phyloP scores from a whole-genome alignment of 2,329 filamentous ascomycete genomes.

The Epichloe sibirici region DNA sequence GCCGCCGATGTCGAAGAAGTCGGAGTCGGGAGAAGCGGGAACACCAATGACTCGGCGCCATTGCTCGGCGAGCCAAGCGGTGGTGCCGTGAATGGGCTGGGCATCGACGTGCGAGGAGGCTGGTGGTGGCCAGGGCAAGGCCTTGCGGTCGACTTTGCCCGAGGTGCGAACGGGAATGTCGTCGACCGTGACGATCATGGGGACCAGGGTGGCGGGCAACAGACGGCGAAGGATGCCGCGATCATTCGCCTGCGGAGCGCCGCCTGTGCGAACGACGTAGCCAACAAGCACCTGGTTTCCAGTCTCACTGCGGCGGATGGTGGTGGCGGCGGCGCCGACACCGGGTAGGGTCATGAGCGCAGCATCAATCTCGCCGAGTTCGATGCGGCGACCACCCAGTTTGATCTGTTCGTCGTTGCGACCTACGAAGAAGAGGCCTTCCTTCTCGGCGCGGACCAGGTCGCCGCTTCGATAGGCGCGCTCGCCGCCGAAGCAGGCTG shows the following conservation, averaged over 20 bases:
- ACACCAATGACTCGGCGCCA: slow-evolving; percentile 12
- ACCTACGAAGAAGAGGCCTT: slow-evolving; percentile 13
- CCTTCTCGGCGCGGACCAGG: slow-evolving; percentile 11
- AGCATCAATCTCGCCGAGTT: slow-evolving; percentile 17
- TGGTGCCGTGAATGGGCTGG: slow-evolving; percentile 6
- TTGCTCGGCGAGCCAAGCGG: slow-evolving; percentile 11
- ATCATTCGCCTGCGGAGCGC: neutral
- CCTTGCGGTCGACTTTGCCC: slow-evolving; percentile 13
- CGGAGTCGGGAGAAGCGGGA: slow-evolving; percentile 3
- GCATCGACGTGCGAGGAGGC: slow-evolving; percentile 4
- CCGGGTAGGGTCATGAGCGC: slow-evolving; percentile 11
- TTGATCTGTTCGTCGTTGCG: slow-evolving; percentile 19
- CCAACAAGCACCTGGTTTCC: slow-evolving; percentile 12
- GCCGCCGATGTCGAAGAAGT: slow-evolving; percentile 13
- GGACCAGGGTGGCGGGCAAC: slow-evolving; percentile 10
- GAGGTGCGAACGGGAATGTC: slow-evolving; percentile 11
- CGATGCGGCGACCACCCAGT: slow-evolving; percentile 16
- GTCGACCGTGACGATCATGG: slow-evolving; percentile 11
- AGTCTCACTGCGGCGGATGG: slow-evolving; percentile 10
- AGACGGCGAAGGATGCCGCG: slow-evolving; percentile 6
- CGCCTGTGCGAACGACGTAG: slow-evolving; percentile 8
- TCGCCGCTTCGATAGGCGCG: slow-evolving; percentile 16
- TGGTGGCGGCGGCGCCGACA: slow-evolving; percentile 9
- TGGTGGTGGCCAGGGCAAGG: slow-evolving; percentile 9
- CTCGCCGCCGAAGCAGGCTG: slow-evolving; percentile 10